Evolutionary conservation across 352 stramenopile species (phyloP).

Genomic region (Pythium volutum): DNA sequence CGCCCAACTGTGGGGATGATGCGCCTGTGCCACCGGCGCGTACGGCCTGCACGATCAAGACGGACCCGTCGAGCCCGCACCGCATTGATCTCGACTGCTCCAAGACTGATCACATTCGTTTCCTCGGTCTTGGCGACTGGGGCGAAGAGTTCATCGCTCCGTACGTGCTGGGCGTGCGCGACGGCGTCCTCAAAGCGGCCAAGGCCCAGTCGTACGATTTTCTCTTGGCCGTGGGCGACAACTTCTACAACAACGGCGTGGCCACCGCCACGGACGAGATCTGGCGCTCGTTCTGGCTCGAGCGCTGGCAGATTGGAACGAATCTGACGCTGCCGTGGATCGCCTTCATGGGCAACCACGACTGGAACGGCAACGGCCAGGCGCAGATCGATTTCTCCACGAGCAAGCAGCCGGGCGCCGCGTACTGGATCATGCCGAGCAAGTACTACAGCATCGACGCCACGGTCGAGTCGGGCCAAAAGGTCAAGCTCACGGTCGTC

Average conservation of each 20-base stretch:
- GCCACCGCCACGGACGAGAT: conserved; percentile 18
- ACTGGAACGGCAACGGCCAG: conserved; percentile 26
- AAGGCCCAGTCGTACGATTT: conserved; percentile 25
- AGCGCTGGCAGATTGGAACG: conserved; percentile 21
- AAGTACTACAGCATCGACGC: conserved; percentile 25
- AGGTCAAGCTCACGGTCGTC: conserved; percentile 24
- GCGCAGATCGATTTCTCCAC: conserved; percentile 28
- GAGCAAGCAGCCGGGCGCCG: conserved; percentile 19
- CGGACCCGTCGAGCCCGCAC: too few species aligned
- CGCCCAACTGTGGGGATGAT: too few species aligned
- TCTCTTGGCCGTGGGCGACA: conserved; percentile 27
- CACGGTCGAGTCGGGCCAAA: conserved; percentile 21
- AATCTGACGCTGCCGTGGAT: conserved; percentile 28
- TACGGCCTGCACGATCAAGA: conserved; percentile 27
- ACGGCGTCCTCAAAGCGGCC: conserved; percentile 17
- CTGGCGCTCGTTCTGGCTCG: conserved; percentile 26
- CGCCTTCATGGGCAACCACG: conserved; percentile 28
- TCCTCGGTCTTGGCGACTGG: conserved; percentile 26
- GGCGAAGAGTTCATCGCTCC: conserved; percentile 22
- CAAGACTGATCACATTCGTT: too few species aligned
- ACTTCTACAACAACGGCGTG: conserved; percentile 27
- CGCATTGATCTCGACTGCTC: too few species aligned
- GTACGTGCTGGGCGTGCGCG: conserved; percentile 18
- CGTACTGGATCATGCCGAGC: conserved; percentile 31
- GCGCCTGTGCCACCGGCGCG: too few species aligned